Percentiles rank a stretch among this genome's conserved stretches.
phyloP scores from a whole-genome alignment of 352 stramenopile species.

The Hyaloperonospora brassicae region DNA sequence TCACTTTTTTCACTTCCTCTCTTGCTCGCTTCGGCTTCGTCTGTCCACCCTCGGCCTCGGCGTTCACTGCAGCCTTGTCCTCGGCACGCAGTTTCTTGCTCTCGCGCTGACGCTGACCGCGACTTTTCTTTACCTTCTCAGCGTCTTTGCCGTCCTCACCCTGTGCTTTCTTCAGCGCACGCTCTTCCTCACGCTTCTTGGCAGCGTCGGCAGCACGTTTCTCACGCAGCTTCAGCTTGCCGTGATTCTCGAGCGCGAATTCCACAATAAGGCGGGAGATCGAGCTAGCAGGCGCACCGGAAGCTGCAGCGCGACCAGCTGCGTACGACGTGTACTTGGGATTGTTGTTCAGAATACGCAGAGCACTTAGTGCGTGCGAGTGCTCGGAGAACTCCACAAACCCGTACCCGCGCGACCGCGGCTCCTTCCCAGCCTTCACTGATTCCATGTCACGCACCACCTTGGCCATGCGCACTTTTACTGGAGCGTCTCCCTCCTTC shows the following conservation, averaged over 20 bases:
- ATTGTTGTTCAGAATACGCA: constrained; percentile 97
- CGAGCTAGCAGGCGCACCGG: constrained; percentile 35
- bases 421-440: constrained; percentile 51
- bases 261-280: constrained; percentile 84
- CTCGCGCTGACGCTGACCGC: constrained; percentile 66
- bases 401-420: constrained; percentile 64
- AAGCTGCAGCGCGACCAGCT: constrained; percentile 36
- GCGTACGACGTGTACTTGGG: constrained; percentile 75
- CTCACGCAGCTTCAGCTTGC: constrained; percentile 81
- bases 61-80: constrained; percentile 23
- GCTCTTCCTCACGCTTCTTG: constrained; percentile 66
- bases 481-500: constrained; percentile 27
- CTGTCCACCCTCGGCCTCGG: constrained; percentile 14
- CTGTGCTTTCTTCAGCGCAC: constrained; percentile 51
- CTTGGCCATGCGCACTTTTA: constrained; percentile 82
- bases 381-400: constrained; percentile 98
- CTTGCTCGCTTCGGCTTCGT: constrained; percentile 30
- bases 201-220: constrained; percentile 58
- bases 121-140: constrained; percentile 50
- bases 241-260: constrained; percentile 85
- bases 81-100: constrained; percentile 50
- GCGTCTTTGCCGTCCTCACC: constrained; percentile 32
- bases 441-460: constrained; percentile 70
- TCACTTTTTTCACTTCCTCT: constrained; percentile 26
- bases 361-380: constrained; percentile 91